These are phyloP conservation scores for Panaeolus papilionaceus DNA, from an alignment of 768 basidiomycete genomes.

Conservation along the genomic window DNA sequence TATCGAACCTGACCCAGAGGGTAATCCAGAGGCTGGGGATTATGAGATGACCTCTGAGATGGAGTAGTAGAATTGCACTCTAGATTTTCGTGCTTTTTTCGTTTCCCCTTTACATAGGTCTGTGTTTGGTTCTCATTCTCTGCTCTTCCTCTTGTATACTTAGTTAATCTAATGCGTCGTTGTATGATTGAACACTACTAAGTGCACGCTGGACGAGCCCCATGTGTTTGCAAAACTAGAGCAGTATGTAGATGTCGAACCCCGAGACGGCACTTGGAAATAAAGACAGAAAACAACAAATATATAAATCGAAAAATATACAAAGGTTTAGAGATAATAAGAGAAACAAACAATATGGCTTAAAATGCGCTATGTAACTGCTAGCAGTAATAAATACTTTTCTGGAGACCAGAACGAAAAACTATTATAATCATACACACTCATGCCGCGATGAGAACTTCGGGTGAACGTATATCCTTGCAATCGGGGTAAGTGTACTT, in stretches of 20 bases:
- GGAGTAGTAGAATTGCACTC: background rate
- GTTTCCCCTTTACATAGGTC: background rate
- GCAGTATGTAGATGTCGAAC: no score
- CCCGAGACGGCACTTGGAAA: no score
- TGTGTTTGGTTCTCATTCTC: background rate
- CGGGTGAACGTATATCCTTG: background rate
- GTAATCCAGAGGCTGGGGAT: background rate
- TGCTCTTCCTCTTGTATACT: background rate
- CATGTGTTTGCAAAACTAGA: no score
- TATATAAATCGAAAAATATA: background rate
- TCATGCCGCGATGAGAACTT: background rate
- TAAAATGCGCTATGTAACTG: background rate
- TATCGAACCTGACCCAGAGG: background rate
- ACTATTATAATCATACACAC: background rate
- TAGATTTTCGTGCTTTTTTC: background rate
- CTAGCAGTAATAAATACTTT: slow-evolving; percentile 8
- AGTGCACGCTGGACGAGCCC: no score
- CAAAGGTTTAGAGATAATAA: background rate
- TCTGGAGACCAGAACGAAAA: background rate
- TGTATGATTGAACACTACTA: background rate
- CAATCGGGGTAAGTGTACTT: background rate
- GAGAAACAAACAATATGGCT: background rate
- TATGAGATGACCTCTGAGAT: slow-evolving; percentile 6
- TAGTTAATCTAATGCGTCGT: background rate
- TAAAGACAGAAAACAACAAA: background rate